These are phyloP conservation scores for Cornus controversa DNA, from an alignment of 148 eudicot species.

Conservation along the genomic window DNA sequence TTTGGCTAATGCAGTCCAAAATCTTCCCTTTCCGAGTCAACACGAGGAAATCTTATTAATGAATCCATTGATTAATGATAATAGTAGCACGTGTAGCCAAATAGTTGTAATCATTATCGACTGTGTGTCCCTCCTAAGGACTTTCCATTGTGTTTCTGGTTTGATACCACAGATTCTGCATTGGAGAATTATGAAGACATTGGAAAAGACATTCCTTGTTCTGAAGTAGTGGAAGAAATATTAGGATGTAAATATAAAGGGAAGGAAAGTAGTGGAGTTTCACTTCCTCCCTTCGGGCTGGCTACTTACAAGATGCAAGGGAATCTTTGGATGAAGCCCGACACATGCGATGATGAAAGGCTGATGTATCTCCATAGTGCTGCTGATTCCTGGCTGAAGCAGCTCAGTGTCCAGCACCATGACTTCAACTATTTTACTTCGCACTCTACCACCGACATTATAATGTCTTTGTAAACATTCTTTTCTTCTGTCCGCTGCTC, in stretches of 20 bases:
- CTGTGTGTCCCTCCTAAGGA: background rate
- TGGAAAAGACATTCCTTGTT: background rate
- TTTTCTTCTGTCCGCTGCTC: background rate
- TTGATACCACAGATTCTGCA: background rate
- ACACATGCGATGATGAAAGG: background rate
- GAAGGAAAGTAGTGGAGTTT: background rate
- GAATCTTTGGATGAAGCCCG: slow-evolving; percentile 20
- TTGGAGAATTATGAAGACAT: background rate
- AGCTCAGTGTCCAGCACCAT: slow-evolving; percentile 19
- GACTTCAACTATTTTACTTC: slow-evolving; percentile 26
- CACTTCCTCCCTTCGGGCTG: slow-evolving; percentile 33
- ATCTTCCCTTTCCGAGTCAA: background rate
- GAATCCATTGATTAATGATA: background rate
- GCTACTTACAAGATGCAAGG: slow-evolving; percentile 25
- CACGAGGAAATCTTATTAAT: background rate
- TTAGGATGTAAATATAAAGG: background rate
- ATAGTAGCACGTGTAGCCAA: background rate
- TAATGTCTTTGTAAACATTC: background rate
- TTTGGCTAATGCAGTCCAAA: background rate
- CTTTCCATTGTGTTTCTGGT: background rate
- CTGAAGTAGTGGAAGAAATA: background rate
- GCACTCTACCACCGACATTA: background rate
- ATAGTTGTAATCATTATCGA: no score
- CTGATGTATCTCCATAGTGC: slow-evolving; percentile 21
- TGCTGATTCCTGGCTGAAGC: slow-evolving; percentile 37